phyloP scores from a whole-genome alignment of 1,139 yeast species.

The Kodamaea fungicola region DNA sequence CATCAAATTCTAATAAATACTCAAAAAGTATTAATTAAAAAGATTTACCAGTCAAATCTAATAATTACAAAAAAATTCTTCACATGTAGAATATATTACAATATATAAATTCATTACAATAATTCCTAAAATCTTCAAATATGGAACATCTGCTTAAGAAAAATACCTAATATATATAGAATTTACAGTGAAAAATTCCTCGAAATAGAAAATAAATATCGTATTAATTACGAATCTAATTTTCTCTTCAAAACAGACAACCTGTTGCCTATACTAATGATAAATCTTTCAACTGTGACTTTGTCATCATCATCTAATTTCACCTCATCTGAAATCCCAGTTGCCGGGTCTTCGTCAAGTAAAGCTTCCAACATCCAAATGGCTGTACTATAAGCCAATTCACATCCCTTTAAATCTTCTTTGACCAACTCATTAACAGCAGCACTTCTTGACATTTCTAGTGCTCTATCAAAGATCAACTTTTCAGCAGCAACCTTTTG shows the following conservation, averaged over 20 bases:
- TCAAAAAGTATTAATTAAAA: neutral
- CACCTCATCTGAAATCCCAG: constrained; percentile 15
- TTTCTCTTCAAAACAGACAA: constrained; percentile 56
- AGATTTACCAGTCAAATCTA: too few species aligned
- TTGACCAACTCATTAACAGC: constrained; percentile 83
- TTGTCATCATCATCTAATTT: constrained; percentile 67
- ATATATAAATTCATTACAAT: too few species aligned
- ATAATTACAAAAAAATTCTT: too few species aligned
- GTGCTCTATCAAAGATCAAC: constrained; percentile 84
- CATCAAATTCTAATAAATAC: neutral
- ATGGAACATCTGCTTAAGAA: too few species aligned
- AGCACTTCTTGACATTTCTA: constrained; percentile 88
- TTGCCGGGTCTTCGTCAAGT: constrained; percentile 50
- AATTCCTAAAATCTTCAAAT: too few species aligned
- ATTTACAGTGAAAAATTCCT: too few species aligned
- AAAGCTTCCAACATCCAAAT: constrained; percentile 94
- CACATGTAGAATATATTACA: too few species aligned
- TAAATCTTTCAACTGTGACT: constrained; percentile 72
- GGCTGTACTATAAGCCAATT: constrained; percentile 83
- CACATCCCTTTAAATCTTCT: constrained; percentile 76
- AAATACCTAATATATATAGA: too few species aligned
- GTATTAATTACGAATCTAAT: constrained; percentile 12
- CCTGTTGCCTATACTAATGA: constrained; percentile 69
- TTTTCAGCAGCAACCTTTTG: constrained; percentile 66
- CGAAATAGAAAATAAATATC: too few species aligned